Conservation (phyloP, 805 yeast genomes). For the Pichia eremophila region DNA sequence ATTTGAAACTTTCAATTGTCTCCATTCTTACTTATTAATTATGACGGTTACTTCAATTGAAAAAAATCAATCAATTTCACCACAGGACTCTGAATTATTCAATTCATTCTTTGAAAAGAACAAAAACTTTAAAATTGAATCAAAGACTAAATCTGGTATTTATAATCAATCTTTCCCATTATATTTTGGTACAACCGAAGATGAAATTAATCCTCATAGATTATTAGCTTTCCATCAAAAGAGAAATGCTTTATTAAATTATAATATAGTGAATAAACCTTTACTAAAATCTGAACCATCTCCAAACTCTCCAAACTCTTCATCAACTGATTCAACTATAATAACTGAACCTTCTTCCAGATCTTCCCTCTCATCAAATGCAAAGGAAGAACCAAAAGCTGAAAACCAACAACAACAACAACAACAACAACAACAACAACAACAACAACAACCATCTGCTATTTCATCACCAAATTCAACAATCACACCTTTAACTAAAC, state of each 20-base stretch:
- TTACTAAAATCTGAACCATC: no score
- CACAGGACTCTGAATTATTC: constrained; percentile 21
- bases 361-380: no score
- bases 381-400: no score
- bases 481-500: no score
- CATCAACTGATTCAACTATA: no score
- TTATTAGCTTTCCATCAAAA: constrained; percentile 16
- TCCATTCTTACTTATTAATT: no score
- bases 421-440: neutral
- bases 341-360: no score
- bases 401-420: neutral
- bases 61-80: neutral
- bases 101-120: constrained; percentile 16
- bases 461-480: neutral
- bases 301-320: no score
- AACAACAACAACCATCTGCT: neutral
- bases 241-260: constrained; percentile 6
- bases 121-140: constrained; percentile 8
- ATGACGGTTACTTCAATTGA: no score
- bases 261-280: no score
- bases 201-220: constrained; percentile 20
- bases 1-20: no score
- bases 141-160: constrained; percentile 13
- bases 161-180: constrained; percentile 18
- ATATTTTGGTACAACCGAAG: constrained; percentile 26